Evolutionary conservation across 257 asterid genomes (phyloP).

Genomic region (Salvia splendens): DNA sequence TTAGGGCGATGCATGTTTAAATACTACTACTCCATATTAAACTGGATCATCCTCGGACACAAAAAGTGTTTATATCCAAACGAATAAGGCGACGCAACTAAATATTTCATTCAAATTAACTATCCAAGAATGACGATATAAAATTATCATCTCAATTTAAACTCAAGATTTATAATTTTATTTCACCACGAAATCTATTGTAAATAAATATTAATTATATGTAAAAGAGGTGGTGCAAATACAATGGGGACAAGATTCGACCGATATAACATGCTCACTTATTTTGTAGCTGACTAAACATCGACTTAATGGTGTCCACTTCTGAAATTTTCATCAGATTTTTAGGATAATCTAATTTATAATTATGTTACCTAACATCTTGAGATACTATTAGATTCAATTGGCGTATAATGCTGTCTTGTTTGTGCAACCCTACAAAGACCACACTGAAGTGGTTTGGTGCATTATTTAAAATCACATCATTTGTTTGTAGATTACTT

Average conservation of each 20-base stretch:
- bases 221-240: no score
- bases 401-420: constrained; percentile 11
- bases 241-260: not conserved
- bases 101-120: no score
- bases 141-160: no score
- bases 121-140: no score
- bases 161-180: no score
- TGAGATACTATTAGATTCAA: constrained; percentile 1
- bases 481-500: not conserved
- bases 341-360: not conserved
- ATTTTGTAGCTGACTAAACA: constrained; percentile 6
- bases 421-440: constrained; percentile 15
- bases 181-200: no score
- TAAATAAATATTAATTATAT: no score
- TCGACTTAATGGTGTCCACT: constrained; percentile 8
- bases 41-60: no score
- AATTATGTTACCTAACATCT: constrained; percentile 1
- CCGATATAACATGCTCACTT: not conserved
- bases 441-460: not conserved
- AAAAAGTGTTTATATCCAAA: no score
- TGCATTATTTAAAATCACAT: not conserved
- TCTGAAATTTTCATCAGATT: constrained; percentile 6
- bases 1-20: no score
- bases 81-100: no score
- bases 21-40: no score